These are phyloP conservation scores for Lactarius hatsudake DNA, from an alignment of 768 basidiomycete genomes.

Conservation along the genomic window DNA sequence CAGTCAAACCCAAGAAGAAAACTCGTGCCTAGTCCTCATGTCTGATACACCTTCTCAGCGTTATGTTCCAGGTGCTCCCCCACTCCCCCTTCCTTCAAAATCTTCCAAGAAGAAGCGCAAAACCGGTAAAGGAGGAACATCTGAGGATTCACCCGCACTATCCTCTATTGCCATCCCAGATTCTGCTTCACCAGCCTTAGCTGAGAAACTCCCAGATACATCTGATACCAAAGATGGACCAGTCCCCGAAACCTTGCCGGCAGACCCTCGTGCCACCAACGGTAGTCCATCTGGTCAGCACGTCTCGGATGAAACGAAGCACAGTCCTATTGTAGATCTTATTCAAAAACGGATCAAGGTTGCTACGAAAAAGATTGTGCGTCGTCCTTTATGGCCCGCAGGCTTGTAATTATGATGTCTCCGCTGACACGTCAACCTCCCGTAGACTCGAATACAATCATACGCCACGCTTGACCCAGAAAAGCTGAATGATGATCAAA, in stretches of 20 bases:
- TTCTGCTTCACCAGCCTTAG: conserved; percentile 19
- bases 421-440: background rate
- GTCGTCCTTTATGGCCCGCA: conserved; percentile 32
- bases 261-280: conserved; percentile 20
- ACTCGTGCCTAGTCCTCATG: conserved; percentile 32
- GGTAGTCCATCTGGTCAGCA: conserved; percentile 15
- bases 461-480: conserved; percentile 67
- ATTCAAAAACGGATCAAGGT: conserved; percentile 74
- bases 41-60: conserved; percentile 43
- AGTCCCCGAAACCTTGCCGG: conserved; percentile 14
- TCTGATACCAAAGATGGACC: conserved; percentile 22
- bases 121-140: conserved; percentile 41
- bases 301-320: conserved; percentile 44
- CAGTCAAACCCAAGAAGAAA: background rate
- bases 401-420: conserved; percentile 15
- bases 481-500: conserved; percentile 88
- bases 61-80: conserved; percentile 75
- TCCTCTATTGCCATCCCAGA: conserved; percentile 28
- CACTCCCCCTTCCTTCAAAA: conserved; percentile 57
- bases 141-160: conserved; percentile 35
- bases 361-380: conserved; percentile 81
- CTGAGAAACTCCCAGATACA: conserved; percentile 18
- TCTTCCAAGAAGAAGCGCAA: conserved; percentile 68
- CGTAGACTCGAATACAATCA: conserved; percentile 65
- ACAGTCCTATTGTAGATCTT: conserved; percentile 73